phyloP scores from a whole-genome alignment of 2,329 filamentous ascomycete genomes.

The Apiospora hydei region DNA sequence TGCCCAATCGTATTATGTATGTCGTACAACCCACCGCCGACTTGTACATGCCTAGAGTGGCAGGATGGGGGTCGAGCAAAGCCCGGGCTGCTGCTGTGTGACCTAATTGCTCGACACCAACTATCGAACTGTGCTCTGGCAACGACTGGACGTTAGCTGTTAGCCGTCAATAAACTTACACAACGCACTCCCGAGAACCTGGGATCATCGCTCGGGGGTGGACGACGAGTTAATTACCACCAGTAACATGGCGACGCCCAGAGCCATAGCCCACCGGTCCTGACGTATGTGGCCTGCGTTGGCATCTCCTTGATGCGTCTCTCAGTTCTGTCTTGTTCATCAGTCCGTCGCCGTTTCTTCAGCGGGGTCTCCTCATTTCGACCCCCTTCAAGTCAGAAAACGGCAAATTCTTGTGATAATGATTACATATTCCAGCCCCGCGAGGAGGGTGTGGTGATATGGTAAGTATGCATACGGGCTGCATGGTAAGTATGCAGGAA shows the following conservation, averaged over 20 bases:
- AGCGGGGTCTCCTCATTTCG: not conserved
- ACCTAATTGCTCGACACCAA: constrained; percentile 3
- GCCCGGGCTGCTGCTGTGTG: constrained; percentile 2
- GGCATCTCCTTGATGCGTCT: not conserved
- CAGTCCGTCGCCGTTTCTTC: not conserved
- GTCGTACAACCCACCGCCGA: not conserved
- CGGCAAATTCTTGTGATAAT: constrained; percentile 4
- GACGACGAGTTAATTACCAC: constrained; percentile 12
- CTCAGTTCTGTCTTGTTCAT: not conserved
- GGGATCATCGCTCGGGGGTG: constrained; percentile 8
- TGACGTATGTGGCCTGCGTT: constrained; percentile 10
- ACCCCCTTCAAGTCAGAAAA: not conserved
- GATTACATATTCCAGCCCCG: not conserved
- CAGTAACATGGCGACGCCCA: not conserved
- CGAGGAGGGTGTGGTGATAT: constrained; percentile 13
- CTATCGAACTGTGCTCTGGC: constrained; percentile 1
- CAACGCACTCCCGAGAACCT: constrained; percentile 11
- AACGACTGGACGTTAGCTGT: not conserved
- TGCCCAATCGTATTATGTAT: constrained; percentile 13
- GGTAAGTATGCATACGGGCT: constrained; percentile 13
- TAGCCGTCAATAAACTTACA: constrained; percentile 8
- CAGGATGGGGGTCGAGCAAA: not conserved
- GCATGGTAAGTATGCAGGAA: constrained; percentile 17
- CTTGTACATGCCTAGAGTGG: not conserved
- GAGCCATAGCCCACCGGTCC: not conserved